These are phyloP conservation scores for Podila minutissima DNA, from an alignment of 192 early-diverging fungal genomes.

Conservation along the genomic window DNA sequence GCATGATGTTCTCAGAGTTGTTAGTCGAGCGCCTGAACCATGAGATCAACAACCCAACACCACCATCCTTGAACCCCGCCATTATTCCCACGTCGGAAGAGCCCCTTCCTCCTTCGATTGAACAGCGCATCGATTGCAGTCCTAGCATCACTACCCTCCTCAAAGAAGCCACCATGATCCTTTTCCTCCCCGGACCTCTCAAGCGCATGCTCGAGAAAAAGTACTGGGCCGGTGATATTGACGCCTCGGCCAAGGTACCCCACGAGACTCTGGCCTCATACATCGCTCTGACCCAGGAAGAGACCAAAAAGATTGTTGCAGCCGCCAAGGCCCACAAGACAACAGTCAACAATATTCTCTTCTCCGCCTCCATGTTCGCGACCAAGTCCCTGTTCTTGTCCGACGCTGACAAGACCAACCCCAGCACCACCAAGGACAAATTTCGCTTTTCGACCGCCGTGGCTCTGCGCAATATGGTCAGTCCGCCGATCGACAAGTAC, in stretches of 20 bases:
- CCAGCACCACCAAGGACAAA: conserved; percentile 16
- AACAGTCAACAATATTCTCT: conserved; percentile 13
- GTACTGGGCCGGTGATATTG: conserved; percentile 34
- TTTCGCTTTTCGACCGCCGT: conserved; percentile 11
- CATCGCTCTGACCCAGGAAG: conserved; percentile 9
- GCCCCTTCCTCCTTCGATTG: conserved; percentile 6
- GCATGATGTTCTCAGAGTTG: conserved; percentile 15
- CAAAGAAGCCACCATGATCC: conserved; percentile 17
- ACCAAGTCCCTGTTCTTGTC: conserved; percentile 32
- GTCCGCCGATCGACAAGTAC: conserved; percentile 2
- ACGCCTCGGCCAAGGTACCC: conserved; percentile 8
- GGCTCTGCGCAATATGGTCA: conserved; percentile 13
- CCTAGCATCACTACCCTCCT: conserved; percentile 7
- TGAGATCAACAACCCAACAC: neutral
- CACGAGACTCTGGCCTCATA: conserved; percentile 6
- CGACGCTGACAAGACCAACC: neutral
- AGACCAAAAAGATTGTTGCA: conserved; percentile 17
- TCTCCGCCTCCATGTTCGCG: conserved; percentile 21
- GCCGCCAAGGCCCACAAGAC: conserved; percentile 23
- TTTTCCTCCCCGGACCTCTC: conserved; percentile 17
- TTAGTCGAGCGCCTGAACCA: conserved; percentile 32
- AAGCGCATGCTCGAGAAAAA: conserved; percentile 22
- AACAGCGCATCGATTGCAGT: conserved; percentile 11
- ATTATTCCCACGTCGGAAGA: conserved; percentile 7
- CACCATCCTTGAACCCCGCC: neutral